Percentiles rank a stretch among this genome's conserved stretches.
Conservation (phyloP, 176 grass and related monocot genomes). For the Tillandsia leiboldiana region DNA sequence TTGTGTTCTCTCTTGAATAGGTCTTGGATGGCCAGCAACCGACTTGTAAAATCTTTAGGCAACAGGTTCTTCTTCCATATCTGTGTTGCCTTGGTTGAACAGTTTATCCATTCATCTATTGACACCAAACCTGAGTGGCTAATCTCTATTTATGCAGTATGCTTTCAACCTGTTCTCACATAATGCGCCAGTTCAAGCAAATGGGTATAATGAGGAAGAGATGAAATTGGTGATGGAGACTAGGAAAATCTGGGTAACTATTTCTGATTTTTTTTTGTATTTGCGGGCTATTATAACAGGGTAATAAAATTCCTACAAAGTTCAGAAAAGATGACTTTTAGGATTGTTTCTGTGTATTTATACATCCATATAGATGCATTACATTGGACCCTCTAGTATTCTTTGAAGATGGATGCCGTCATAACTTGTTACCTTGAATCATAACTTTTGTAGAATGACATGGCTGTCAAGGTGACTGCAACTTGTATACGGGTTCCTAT, state of each 20-base stretch:
- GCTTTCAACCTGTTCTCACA: slow-evolving; percentile 98
- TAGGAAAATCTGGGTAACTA: slow-evolving; percentile 78
- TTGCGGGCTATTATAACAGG: not conserved
- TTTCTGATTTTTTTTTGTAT: not conserved
- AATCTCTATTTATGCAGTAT: slow-evolving; percentile 56
- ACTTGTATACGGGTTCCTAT: slow-evolving; percentile 94
- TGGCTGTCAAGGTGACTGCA: slow-evolving; percentile 76
- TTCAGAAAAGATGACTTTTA: too few species aligned
- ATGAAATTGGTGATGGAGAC: slow-evolving; percentile 98
- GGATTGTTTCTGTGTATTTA: too few species aligned
- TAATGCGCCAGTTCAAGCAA: slow-evolving; percentile 74
- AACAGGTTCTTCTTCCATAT: slow-evolving; percentile 46
- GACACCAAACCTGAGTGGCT: not conserved
- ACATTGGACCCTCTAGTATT: not conserved
- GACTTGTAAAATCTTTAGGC: slow-evolving; percentile 86
- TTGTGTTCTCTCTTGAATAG: slow-evolving; percentile 27
- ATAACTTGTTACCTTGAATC: slow-evolving; percentile 3
- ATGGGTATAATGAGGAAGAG: slow-evolving; percentile 97
- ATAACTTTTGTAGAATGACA: slow-evolving; percentile 53
- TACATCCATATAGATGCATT: too few species aligned
- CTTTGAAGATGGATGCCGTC: not conserved
- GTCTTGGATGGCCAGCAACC: slow-evolving; percentile 90
- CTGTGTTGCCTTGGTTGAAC: slow-evolving; percentile 1
- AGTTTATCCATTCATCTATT: slow-evolving; percentile 3
- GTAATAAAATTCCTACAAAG: too few species aligned